A percentile compares a stretch with the other conserved stretches of the same genome.
Conservation (phyloP, 257 asterid genomes). For the Salvia hispanica region DNA sequence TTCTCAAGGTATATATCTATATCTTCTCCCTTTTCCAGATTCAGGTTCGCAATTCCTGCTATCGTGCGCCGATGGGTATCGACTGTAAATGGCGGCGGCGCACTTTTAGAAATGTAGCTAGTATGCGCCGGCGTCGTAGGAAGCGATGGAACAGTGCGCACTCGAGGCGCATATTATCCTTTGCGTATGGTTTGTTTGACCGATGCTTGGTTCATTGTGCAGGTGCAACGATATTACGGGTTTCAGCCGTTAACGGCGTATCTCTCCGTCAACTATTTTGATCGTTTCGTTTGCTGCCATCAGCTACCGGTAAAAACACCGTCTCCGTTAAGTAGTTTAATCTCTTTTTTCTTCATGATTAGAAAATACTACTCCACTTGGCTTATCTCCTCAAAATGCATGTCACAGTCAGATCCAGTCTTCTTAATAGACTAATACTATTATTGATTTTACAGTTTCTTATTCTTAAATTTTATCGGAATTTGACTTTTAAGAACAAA, state of each 20-base stretch:
- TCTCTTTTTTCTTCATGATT: not conserved
- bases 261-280: slow-evolving; percentile 85
- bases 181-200: slow-evolving; percentile 16
- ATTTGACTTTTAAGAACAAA: slow-evolving; percentile 7
- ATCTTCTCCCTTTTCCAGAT: slow-evolving; percentile 3
- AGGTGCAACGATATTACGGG: slow-evolving; percentile 77
- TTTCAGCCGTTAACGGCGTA: slow-evolving; percentile 87
- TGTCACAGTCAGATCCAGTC: slow-evolving; percentile 32
- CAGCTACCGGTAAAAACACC: slow-evolving; percentile 64
- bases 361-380: not conserved
- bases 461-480: not conserved
- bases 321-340: slow-evolving; percentile 29
- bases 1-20: slow-evolving; percentile 64
- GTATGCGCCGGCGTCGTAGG: slow-evolving; percentile 15
- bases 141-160: slow-evolving; percentile 32
- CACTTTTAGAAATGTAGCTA: slow-evolving; percentile 15
- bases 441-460: not conserved
- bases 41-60: slow-evolving; percentile 8
- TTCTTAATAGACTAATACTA: slow-evolving; percentile 1
- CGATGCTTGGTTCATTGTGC: slow-evolving; percentile 31
- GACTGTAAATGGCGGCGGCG: slow-evolving; percentile 10
- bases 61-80: slow-evolving; percentile 28
- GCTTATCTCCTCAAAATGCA: not conserved
- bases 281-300: slow-evolving; percentile 72
- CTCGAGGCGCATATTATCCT: slow-evolving; percentile 29